Base-by-base conservation (phyloP, 352 stramenopile genomes). In the Phytophthora tentaculata region DNA sequence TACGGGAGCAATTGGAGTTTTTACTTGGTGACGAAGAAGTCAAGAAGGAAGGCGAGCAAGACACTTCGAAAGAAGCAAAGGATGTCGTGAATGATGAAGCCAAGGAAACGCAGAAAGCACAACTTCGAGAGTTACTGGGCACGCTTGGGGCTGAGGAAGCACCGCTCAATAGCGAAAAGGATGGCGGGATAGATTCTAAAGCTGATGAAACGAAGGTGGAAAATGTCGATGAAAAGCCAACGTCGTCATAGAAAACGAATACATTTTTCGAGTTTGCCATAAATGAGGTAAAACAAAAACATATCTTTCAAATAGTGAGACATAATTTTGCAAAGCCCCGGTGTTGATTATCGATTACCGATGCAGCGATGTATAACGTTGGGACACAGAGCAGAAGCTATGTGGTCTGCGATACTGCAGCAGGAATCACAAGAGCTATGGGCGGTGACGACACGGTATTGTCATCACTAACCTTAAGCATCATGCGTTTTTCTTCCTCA, bases 401-500 rank as follows among this genome's bases (percentile, higher is more conserved):
- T 47, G 19, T 71, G 13, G 26, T 60, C 23, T 69, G 68, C 12
- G 62, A 29, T 26, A 69, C 56, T 22, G 56, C 53, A 23, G 69
- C 65, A 60, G 64, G 48, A 10, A 69, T 68, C 23, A 72, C 63
- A 23, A 75, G 56, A 20, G 28, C 56, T 49, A 69, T 54, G 10
- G 56, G 45, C 22, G 68, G 62, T 17, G 68, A 64, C 29, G 50
- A 54, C 23, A 66, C 43, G 12, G 56, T 14, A 9, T 41, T 35
- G 6, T 60, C 51, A 3, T 55, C 49, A 43, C 56, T 52, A 39
- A 88, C 77, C n/a, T 79, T 71, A 5, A 77, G 82, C 69, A 94
- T 91, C 55, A 92, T 58, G 2, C 48, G 52, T 32, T 84, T 86
- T 43, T 94, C 86, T 67, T 94, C 86, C 35, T 89, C 79, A 26